Conservation (phyloP, 345 rosid genomes). For the Aurinia saxatilis region DNA sequence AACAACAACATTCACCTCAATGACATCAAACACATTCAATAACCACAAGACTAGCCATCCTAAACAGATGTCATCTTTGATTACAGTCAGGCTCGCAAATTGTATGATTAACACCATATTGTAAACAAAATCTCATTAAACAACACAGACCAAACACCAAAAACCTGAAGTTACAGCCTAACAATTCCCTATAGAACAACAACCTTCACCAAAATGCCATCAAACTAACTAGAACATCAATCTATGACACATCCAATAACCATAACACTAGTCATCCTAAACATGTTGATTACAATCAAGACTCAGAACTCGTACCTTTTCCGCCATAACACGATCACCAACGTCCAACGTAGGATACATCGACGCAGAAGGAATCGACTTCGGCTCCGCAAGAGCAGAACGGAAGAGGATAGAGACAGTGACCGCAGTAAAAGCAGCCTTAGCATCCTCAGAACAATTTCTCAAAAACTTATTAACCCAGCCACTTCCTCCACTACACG, state of each 20-base stretch:
- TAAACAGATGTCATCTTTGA: too few relatives aligned
- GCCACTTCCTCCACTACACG: constrained; percentile 35
- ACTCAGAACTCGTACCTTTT: constrained; percentile 44
- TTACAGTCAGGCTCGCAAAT: too few relatives aligned
- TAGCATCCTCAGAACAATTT: constrained; percentile 70
- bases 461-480: constrained; percentile 59
- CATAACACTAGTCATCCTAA: neutral
- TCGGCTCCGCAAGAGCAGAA: constrained; percentile 78
- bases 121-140: too few relatives aligned
- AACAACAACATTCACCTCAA: neutral
- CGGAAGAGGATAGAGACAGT: constrained; percentile 71
- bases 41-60: neutral
- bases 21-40: neutral
- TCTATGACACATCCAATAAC: neutral
- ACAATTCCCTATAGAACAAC: neutral
- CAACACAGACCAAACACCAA: neutral
- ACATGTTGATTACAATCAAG: neutral
- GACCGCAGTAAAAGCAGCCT: constrained; percentile 75
- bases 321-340: constrained; percentile 81
- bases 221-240: neutral
- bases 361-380: constrained; percentile 76
- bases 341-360: constrained; percentile 84
- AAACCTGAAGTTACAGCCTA: neutral
- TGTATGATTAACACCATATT: too few relatives aligned
- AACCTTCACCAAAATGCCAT: neutral